phyloP scores from a whole-genome alignment of 164 flowering plant species.

The Piper longum region DNA sequence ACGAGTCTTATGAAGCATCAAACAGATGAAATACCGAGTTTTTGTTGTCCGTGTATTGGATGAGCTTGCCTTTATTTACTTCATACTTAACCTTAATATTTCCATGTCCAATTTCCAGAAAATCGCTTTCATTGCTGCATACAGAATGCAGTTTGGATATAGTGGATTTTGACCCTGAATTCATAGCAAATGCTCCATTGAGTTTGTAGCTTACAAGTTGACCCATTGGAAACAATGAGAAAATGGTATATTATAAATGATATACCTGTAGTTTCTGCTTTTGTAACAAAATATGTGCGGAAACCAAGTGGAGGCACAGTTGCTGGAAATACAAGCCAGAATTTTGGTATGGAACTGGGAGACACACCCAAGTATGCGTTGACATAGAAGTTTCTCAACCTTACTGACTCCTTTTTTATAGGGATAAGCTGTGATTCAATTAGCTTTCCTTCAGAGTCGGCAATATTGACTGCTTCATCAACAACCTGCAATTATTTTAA shows the following conservation, averaged over 20 bases:
- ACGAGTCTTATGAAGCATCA: background rate
- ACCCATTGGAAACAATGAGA: background rate
- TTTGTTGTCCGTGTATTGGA: conserved; percentile 41
- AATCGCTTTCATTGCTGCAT: conserved; percentile 17
- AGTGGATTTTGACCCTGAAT: conserved; percentile 35
- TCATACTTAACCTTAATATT: conserved; percentile 52
- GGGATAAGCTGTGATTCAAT: conserved; percentile 71
- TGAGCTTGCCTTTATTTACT: conserved; percentile 45
- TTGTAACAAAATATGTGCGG: conserved; percentile 56
- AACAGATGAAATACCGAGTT: conserved; percentile 33
- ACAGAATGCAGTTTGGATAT: conserved; percentile 24
- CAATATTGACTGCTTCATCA: conserved; percentile 36
- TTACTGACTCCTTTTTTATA: conserved; percentile 22
- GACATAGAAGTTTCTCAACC: conserved; percentile 39
- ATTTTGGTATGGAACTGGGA: conserved; percentile 36
- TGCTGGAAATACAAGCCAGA: conserved; percentile 76
- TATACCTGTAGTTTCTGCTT: conserved; percentile 31
- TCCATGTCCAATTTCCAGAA: conserved; percentile 74
- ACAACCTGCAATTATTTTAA: conserved; percentile 38
- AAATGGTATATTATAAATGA: background rate
- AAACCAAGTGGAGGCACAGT: conserved; percentile 90
- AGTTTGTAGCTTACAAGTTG: background rate
- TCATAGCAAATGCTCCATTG: conserved; percentile 1
- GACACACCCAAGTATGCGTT: conserved; percentile 55
- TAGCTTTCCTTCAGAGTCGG: conserved; percentile 52